phyloP scores from a whole-genome alignment of 352 stramenopile genomes.

The Globisporangium nagaii region DNA sequence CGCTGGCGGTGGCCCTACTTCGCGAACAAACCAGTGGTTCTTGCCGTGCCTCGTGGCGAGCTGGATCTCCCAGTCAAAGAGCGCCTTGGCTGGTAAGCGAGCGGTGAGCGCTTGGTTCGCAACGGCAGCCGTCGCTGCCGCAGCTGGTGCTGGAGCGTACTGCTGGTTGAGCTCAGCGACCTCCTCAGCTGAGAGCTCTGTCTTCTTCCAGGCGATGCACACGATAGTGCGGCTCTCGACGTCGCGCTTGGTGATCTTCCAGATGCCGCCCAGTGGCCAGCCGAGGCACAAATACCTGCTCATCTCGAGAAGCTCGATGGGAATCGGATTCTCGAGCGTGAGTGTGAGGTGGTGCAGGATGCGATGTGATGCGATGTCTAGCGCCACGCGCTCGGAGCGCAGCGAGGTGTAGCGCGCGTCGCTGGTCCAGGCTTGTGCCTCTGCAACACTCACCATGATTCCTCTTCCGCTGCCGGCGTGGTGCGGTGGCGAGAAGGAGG shows the following conservation, averaged over 20 bases:
- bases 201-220: conserved; percentile 48
- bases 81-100: conserved; percentile 8
- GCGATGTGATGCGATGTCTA: conserved; percentile 42
- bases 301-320: conserved; percentile 26
- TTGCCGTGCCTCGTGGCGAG: conserved; percentile 29
- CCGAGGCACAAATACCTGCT: conserved; percentile 42
- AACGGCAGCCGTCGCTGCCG: conserved; percentile 19
- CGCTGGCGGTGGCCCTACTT: neutral
- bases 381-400: conserved; percentile 34
- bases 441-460: neutral
- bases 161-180: conserved; percentile 22
- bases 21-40: conserved; percentile 47
- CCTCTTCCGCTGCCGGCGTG: too few relatives aligned
- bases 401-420: conserved; percentile 31
- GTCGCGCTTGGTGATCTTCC: conserved; percentile 33
- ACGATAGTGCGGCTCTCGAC: conserved; percentile 23
- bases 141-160: conserved; percentile 11
- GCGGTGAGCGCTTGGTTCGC: conserved; percentile 11
- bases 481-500: neutral
- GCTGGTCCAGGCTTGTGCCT: conserved; percentile 42
- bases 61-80: conserved; percentile 62
- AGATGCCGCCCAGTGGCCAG: conserved; percentile 48
- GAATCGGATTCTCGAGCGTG: conserved; percentile 32
- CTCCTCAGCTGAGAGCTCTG: conserved; percentile 33
- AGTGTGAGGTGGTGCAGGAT: conserved; percentile 40